These are phyloP conservation scores for Pugionium cornutum DNA, from an alignment of 345 rosid genomes.

Conservation along the genomic window DNA sequence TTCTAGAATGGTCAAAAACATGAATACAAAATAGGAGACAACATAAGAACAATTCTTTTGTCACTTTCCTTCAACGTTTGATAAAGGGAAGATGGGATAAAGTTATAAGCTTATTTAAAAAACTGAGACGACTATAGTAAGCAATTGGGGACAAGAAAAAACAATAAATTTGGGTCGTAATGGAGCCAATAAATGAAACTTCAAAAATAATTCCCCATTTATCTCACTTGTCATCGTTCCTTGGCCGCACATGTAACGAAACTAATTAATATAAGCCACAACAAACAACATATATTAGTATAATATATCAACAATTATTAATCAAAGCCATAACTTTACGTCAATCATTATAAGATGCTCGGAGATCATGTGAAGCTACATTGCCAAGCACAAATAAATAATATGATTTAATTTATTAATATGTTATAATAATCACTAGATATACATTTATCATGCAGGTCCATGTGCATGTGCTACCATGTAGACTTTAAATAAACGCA, in stretches of 20 bases:
- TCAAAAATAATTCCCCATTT: slow-evolving; percentile 7
- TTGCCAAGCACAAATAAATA: slow-evolving; percentile 19
- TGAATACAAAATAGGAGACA: not conserved
- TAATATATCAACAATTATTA: slow-evolving; percentile 24
- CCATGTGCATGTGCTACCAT: slow-evolving; percentile 27
- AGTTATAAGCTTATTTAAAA: not conserved
- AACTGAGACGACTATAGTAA: slow-evolving; percentile 7
- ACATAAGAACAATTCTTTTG: not conserved
- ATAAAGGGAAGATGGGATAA: not conserved
- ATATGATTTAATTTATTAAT: slow-evolving; percentile 4
- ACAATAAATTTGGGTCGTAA: slow-evolving; percentile 1
- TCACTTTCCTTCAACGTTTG: slow-evolving; percentile 8
- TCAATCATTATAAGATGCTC: slow-evolving; percentile 42
- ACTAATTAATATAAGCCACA: slow-evolving; percentile 19
- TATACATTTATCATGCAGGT: slow-evolving; percentile 27
- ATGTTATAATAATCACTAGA: slow-evolving; percentile 23
- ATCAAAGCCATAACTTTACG: slow-evolving; percentile 35
- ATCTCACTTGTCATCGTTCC: slow-evolving; percentile 12
- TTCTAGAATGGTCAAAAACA: not conserved
- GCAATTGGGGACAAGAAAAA: not conserved
- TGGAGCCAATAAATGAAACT: slow-evolving; percentile 12
- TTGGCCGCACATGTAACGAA: slow-evolving; percentile 36
- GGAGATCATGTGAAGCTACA: slow-evolving; percentile 39
- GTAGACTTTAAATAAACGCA: slow-evolving; percentile 18
- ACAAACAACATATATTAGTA: slow-evolving; percentile 30